Percentiles rank a stretch among this genome's conserved stretches.
These are phyloP conservation scores for Bonia amplexicaulis DNA, from an alignment of 176 grass and related monocot species.

Conservation along the genomic window DNA sequence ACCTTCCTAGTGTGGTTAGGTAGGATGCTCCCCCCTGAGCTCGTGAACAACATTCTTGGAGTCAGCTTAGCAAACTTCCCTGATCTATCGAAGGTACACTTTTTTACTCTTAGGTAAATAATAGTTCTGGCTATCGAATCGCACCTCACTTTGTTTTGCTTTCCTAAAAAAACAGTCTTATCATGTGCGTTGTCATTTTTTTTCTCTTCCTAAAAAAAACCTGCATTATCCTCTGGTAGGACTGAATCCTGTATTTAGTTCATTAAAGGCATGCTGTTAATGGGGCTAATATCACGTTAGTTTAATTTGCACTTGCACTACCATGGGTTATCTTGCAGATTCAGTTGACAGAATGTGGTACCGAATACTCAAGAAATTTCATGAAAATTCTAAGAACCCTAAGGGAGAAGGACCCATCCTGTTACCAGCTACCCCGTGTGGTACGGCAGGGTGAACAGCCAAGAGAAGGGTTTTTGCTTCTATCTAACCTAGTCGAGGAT, in stretches of 20 bases:
- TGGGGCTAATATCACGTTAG: not conserved
- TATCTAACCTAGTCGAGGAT: constrained; percentile 82
- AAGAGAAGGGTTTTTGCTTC: constrained; percentile 81
- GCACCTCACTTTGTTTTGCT: not conserved
- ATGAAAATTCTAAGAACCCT: constrained; percentile 43
- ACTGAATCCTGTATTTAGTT: not conserved
- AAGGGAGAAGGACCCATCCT: constrained; percentile 64
- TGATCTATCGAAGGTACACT: constrained; percentile 76
- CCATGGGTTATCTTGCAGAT: constrained; percentile 37
- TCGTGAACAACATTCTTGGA: constrained; percentile 69
- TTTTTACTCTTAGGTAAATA: not conserved
- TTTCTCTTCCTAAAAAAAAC: not conserved
- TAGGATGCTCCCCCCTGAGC: constrained; percentile 70
- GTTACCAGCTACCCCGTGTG: constrained; percentile 60
- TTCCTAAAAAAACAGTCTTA: not conserved
- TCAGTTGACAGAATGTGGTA: constrained; percentile 53
- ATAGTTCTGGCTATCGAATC: not conserved
- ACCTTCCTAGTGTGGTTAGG: constrained; percentile 86
- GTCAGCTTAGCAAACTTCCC: constrained; percentile 55
- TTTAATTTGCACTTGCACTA: not conserved
- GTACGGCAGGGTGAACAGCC: constrained; percentile 92
- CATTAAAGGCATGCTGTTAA: not conserved
- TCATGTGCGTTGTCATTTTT: not conserved
- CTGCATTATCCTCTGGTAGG: not conserved
- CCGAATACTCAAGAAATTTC: constrained; percentile 53